Conservation (phyloP, 2,329 filamentous ascomycete genomes). For the Hypoxylon sp. region DNA sequence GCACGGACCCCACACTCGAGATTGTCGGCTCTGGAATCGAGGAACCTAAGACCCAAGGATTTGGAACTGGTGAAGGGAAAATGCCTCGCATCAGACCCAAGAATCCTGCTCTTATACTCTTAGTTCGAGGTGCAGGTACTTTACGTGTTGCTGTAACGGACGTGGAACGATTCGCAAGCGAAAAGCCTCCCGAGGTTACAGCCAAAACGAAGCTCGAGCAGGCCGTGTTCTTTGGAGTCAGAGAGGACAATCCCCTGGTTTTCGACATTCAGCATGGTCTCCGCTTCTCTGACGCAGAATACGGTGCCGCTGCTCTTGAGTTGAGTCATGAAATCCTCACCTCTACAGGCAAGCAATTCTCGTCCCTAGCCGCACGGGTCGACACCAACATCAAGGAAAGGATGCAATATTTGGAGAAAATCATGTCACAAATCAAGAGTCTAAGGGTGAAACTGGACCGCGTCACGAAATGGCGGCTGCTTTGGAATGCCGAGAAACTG, state of each 20-base stretch:
- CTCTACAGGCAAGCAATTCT: constrained; percentile 81
- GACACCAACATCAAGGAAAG: constrained; percentile 85
- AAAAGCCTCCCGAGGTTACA: constrained; percentile 74
- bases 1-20: constrained; percentile 73
- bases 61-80: constrained; percentile 63
- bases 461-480: constrained; percentile 80
- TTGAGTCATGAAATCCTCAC: constrained; percentile 86
- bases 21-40: constrained; percentile 76
- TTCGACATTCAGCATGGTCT: constrained; percentile 79
- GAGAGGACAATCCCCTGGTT: constrained; percentile 87
- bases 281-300: constrained; percentile 77
- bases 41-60: constrained; percentile 62
- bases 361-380: constrained; percentile 79
- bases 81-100: constrained; percentile 70
- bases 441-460: constrained; percentile 77
- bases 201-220: constrained; percentile 93
- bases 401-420: constrained; percentile 78
- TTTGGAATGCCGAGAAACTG: constrained; percentile 94
- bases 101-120: constrained; percentile 72
- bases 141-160: constrained; percentile 72
- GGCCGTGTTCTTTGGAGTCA: constrained; percentile 90
- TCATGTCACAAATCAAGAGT: constrained; percentile 79
- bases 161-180: constrained; percentile 71
- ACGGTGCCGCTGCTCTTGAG: constrained; percentile 81
- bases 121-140: constrained; percentile 74